Evolutionary conservation across 2,329 filamentous ascomycete species (phyloP).

Genomic region (Cordyceps farinosa): DNA sequence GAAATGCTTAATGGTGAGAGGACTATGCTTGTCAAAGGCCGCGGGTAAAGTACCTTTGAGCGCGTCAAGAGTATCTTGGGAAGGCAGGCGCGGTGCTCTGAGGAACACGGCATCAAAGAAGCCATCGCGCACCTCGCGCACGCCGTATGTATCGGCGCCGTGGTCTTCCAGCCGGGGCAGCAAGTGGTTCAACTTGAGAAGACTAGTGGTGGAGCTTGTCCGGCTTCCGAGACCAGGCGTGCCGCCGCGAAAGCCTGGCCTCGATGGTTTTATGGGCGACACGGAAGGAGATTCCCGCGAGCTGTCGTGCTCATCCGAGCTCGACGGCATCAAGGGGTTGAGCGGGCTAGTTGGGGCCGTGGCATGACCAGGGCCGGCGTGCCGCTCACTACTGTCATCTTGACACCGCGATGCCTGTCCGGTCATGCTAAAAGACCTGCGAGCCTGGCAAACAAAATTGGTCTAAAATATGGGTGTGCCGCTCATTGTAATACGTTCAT

Average conservation of each 20-base stretch:
- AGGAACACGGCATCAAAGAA: conserved; percentile 48
- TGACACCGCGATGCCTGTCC: not conserved
- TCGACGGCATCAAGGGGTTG: not conserved
- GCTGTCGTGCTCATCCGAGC: conserved; percentile 4
- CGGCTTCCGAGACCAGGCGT: conserved; percentile 19
- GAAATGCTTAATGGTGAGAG: conserved; percentile 45
- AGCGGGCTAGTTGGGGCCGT: not conserved
- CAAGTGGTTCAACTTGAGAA: conserved; percentile 33
- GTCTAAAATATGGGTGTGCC: not conserved
- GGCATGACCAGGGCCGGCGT: not conserved
- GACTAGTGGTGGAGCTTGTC: conserved; percentile 29
- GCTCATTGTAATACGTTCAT: not conserved
- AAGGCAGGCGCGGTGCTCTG: conserved; percentile 38
- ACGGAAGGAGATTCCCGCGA: not conserved
- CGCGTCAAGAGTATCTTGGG: conserved; percentile 35
- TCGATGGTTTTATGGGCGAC: not conserved
- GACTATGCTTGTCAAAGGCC: conserved; percentile 44
- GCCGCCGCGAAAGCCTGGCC: not conserved
- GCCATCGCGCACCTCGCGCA: conserved; percentile 42
- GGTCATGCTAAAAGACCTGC: not conserved
- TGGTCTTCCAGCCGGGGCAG: conserved; percentile 33
- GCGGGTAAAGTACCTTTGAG: conserved; percentile 44
- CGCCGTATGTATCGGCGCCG: conserved; percentile 39
- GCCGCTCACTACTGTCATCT: not conserved
- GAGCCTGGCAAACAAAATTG: not conserved